phyloP scores from a whole-genome alignment of 2,329 filamentous ascomycete genomes.

The Sclerotinia minor region DNA sequence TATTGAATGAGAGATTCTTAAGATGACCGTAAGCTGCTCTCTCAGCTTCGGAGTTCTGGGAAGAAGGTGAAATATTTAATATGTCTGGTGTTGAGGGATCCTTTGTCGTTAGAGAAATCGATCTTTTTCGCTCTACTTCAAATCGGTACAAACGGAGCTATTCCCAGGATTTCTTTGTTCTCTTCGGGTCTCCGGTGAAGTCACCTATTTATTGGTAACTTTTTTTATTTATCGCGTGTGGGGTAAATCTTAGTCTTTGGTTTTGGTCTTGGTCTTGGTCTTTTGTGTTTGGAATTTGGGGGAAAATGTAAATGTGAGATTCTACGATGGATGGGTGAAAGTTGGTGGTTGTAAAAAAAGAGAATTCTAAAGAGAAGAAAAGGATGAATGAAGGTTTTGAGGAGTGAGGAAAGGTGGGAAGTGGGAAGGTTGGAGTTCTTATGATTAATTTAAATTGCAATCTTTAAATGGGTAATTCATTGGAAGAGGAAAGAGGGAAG shows the following conservation, averaged over 20 bases:
- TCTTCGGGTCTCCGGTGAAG: not conserved
- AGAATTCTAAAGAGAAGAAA: no score
- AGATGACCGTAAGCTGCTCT: conserved; percentile 33
- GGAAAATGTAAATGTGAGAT: not conserved
- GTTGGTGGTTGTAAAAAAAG: no score
- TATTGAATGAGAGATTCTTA: conserved; percentile 30
- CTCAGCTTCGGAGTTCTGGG: conserved; percentile 31
- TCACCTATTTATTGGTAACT: conserved; percentile 8
- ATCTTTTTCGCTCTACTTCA: not conserved
- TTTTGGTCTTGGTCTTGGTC: not conserved
- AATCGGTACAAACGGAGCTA: not conserved
- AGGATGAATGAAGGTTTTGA: no score
- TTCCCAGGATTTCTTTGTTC: conserved; percentile 13
- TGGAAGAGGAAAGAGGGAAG: not conserved
- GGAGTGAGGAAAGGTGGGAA: no score
- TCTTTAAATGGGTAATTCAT: no score
- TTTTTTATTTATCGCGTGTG: not conserved
- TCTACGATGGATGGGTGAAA: not conserved
- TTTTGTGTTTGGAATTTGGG: not conserved
- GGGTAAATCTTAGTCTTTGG: not conserved
- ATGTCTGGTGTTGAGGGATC: not conserved
- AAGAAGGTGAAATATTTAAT: not conserved
- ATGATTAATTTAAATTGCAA: no score
- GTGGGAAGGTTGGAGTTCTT: no score
- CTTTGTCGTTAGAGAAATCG: conserved; percentile 6